These are phyloP conservation scores for Cornus suecica DNA, from an alignment of 148 eudicot genomes.

Conservation along the genomic window DNA sequence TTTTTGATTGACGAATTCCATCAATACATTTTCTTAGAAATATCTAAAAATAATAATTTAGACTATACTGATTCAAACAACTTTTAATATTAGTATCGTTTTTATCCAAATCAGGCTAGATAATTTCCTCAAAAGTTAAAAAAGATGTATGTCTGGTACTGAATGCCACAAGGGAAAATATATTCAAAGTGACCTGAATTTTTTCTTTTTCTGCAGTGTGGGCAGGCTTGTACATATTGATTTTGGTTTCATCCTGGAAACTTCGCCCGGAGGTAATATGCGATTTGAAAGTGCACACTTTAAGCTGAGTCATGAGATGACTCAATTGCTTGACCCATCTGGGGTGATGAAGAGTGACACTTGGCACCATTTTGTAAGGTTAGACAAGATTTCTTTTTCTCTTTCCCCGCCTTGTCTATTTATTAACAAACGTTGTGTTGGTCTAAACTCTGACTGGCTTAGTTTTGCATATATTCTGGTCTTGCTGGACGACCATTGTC, in stretches of 20 bases:
- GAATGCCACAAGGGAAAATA: neutral
- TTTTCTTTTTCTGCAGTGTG: constrained; percentile 38
- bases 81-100: neutral
- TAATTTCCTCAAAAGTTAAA: too few species aligned
- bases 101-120: neutral
- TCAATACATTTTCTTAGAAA: neutral
- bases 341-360: constrained; percentile 96
- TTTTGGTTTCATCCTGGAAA: constrained; percentile 96
- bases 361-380: constrained; percentile 92
- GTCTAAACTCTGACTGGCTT: too few species aligned
- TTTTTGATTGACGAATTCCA: too few species aligned
- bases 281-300: constrained; percentile 98
- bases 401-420: neutral
- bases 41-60: too few species aligned
- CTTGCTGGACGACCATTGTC: neutral
- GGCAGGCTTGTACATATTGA: constrained; percentile 99
- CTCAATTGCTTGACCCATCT: constrained; percentile 95
- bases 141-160: neutral
- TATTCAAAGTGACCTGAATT: neutral
- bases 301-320: constrained; percentile 99
- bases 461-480: too few species aligned
- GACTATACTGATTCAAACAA: too few species aligned
- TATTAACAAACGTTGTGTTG: neutral
- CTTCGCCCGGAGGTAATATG: constrained; percentile 96
- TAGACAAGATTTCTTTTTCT: neutral